Conservation (phyloP, 2,329 filamentous ascomycete species). For the Davidsoniella eucalypti region DNA sequence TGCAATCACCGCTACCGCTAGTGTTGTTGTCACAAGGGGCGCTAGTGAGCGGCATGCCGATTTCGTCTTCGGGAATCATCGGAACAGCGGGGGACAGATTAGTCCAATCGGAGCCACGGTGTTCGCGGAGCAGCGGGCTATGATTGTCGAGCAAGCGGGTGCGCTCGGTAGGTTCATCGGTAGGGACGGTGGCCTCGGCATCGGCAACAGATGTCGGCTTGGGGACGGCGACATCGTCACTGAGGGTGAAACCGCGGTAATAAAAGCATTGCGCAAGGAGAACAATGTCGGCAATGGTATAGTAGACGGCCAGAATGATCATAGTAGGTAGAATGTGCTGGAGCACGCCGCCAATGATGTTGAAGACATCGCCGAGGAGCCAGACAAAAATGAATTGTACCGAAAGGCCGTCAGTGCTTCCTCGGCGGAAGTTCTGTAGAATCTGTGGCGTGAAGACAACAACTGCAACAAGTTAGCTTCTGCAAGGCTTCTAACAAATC, state of each 20-base stretch:
- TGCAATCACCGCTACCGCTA: not conserved
- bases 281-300: conserved; percentile 81
- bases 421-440: conserved; percentile 77
- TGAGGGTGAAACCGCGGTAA: conserved; percentile 69
- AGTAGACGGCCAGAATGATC: conserved; percentile 87
- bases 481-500: not conserved
- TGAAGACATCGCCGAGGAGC: conserved; percentile 90
- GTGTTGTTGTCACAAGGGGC: not conserved
- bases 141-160: conserved; percentile 28
- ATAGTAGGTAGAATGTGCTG: conserved; percentile 90
- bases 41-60: conserved; percentile 24
- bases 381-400: conserved; percentile 86
- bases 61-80: conserved; percentile 35
- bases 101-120: conserved; percentile 39
- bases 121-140: conserved; percentile 24
- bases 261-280: conserved; percentile 85
- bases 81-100: conserved; percentile 70
- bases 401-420: conserved; percentile 74
- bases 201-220: conserved; percentile 20
- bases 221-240: conserved; percentile 32
- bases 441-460: conserved; percentile 97
- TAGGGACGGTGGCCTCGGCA: conserved; percentile 18
- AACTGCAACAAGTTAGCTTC: conserved; percentile 27
- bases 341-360: conserved; percentile 79
- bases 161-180: conserved; percentile 31